Evolutionary conservation across 352 stramenopile species (phyloP).

Genomic region (Ochromonadaceae sp.): DNA sequence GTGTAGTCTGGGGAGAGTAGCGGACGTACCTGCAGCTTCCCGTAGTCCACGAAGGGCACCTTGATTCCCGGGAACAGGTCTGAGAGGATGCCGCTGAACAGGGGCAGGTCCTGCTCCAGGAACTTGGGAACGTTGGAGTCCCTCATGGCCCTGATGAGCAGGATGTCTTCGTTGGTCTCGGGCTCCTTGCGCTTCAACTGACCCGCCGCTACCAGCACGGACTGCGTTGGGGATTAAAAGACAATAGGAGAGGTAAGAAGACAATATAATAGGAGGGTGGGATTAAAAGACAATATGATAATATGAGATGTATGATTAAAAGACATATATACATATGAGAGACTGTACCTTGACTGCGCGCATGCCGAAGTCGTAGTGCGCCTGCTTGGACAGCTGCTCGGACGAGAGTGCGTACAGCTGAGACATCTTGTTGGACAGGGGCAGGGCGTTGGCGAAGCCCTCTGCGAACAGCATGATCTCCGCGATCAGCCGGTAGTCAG

Average conservation of each 20-base stretch:
- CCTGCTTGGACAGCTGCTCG: slow-evolving; percentile 80
- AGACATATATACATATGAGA: too few species aligned
- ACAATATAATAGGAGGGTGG: too few species aligned
- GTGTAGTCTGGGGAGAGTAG: too few species aligned
- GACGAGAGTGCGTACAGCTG: slow-evolving; percentile 75
- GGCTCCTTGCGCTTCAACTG: slow-evolving; percentile 72
- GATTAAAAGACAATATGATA: too few species aligned
- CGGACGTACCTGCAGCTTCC: slow-evolving; percentile 64
- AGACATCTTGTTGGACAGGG: slow-evolving; percentile 80
- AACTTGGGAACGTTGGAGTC: slow-evolving; percentile 84
- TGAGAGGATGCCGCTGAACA: slow-evolving; percentile 79
- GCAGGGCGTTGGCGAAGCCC: slow-evolving; percentile 73
- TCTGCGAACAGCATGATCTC: slow-evolving; percentile 85
- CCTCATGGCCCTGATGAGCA: slow-evolving; percentile 85
- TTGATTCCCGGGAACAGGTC: slow-evolving; percentile 81
- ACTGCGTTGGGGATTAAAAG: slow-evolving; percentile 36
- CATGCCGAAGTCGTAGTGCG: slow-evolving; percentile 83
- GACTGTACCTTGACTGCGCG: slow-evolving; percentile 46
- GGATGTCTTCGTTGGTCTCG: slow-evolving; percentile 75
- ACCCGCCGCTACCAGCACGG: slow-evolving; percentile 74
- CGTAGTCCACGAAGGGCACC: slow-evolving; percentile 81
- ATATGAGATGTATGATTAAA: too few species aligned
- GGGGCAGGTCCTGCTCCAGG: slow-evolving; percentile 72
- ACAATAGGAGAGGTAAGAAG: neutral
- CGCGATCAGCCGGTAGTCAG: slow-evolving; percentile 76